A percentile compares a stretch with the other conserved stretches of the same genome.
Conservation (phyloP, 2,329 filamentous ascomycete genomes). For the Penicillium paneum region DNA sequence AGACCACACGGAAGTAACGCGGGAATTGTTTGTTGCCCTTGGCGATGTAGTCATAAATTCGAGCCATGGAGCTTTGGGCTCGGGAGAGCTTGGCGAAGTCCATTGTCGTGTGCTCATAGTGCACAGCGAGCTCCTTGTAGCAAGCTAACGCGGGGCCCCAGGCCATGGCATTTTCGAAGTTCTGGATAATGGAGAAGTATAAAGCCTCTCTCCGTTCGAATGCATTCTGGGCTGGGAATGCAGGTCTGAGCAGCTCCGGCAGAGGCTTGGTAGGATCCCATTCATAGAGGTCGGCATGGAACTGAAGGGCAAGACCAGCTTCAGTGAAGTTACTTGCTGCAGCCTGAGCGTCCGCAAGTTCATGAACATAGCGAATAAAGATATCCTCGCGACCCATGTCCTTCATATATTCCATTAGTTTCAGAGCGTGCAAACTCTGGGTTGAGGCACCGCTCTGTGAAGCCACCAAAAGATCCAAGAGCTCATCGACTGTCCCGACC, state of each 20-base stretch:
- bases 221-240: slow-evolving; percentile 76
- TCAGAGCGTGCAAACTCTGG: slow-evolving; percentile 83
- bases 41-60: slow-evolving; percentile 82
- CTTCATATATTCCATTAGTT: slow-evolving; percentile 91
- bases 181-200: slow-evolving; percentile 91
- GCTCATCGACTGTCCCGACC: slow-evolving; percentile 80
- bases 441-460: slow-evolving; percentile 73
- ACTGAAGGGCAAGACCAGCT: slow-evolving; percentile 79
- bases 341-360: slow-evolving; percentile 75
- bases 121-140: slow-evolving; percentile 85
- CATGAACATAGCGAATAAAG: slow-evolving; percentile 92
- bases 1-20: slow-evolving; percentile 88
- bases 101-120: slow-evolving; percentile 85
- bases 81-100: slow-evolving; percentile 90
- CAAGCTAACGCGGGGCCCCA: slow-evolving; percentile 85
- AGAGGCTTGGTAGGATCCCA: slow-evolving; percentile 75
- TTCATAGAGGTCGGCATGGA: slow-evolving; percentile 89
- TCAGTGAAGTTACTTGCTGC: slow-evolving; percentile 76
- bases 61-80: slow-evolving; percentile 84
- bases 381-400: slow-evolving; percentile 98
- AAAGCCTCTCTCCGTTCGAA: slow-evolving; percentile 92
- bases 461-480: slow-evolving; percentile 84
- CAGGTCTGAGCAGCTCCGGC: slow-evolving; percentile 65
- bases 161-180: slow-evolving; percentile 90
- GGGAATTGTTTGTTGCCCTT: slow-evolving; percentile 75